Conservation (phyloP, 2,329 filamentous ascomycete genomes). For the Hirsutella minnesotensis region DNA sequence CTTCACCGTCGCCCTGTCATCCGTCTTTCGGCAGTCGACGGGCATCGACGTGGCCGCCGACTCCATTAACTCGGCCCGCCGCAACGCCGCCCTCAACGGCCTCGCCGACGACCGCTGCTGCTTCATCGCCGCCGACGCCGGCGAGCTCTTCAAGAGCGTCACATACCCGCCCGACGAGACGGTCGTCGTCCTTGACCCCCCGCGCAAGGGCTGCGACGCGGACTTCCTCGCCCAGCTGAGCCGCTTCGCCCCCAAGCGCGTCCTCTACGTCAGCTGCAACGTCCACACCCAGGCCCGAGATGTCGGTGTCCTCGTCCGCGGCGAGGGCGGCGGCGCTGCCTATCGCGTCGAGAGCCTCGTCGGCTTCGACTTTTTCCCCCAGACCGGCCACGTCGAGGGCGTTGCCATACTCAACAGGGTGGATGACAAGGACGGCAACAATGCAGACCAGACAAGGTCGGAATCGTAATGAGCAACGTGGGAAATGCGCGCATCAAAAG, state of each 20-base stretch:
- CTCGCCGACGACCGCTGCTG: conserved; percentile 55
- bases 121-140: conserved; percentile 85
- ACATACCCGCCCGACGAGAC: conserved; percentile 68
- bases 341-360: conserved; percentile 86
- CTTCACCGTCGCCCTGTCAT: conserved; percentile 88
- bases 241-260: conserved; percentile 60
- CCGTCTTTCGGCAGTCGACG: conserved; percentile 69
- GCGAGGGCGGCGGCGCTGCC: conserved; percentile 34
- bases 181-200: conserved; percentile 91
- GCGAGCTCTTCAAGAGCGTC: conserved; percentile 67
- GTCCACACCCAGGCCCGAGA: conserved; percentile 95
- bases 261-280: conserved; percentile 95
- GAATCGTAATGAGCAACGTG: too few relatives aligned
- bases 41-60: conserved; percentile 81
- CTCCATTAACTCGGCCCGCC: conserved; percentile 66
- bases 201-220: conserved; percentile 84
- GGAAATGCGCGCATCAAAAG: not conserved
- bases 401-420: conserved; percentile 52
- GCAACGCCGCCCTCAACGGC: conserved; percentile 68
- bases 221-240: conserved; percentile 75
- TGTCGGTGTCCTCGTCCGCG: conserved; percentile 75
- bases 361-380: conserved; percentile 96
- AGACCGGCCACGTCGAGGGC: conserved; percentile 61
- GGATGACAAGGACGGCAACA: conserved; percentile 19
- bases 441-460: not conserved